Evolutionary conservation across 768 basidiomycete species (phyloP), one percentile per base, ranked within the genome.

Genomic region (Agaricus subrufescens): DNA sequence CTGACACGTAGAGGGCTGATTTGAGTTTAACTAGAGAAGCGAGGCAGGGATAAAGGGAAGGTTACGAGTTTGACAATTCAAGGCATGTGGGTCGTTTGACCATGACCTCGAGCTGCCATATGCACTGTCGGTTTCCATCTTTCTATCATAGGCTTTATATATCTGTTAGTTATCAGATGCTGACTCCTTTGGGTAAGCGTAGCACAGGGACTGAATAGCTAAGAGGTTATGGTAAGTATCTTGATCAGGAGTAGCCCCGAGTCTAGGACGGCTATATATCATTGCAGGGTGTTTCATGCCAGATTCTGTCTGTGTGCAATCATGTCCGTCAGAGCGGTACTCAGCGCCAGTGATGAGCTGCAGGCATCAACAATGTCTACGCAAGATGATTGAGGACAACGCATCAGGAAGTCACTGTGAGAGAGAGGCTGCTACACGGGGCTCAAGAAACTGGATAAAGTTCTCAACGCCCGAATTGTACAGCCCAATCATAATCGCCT

Each of bases 121-220:
- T 26, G 50, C 40, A 7, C 23, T 40, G 39, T 34, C 29, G 2
- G 30, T 50, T 49, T 40, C 46, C 38, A 50, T 56, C 47, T 31
- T 49, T 4, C 23, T 56, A 56, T 56, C 47, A n/a, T 49, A 19
- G 52, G 34, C 31, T 46, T 38, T n/a, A 43, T 25, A 43, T 19
- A 42, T 26, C 47, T 27, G 30, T 39, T 31, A 19, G 38, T 27
- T 31, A 49, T 56, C 47, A 46, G 37, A 45, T 34, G 47, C 15
- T 1, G 38, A 19, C 49, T 47, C 39, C 37, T 49, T 56, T 42
- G 31, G 54, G 54, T 30, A 56, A n/a, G 47, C 49, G 54, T 34
- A 44, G 52, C 43, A 47, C 49, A 47, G 54, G 43, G 47, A 56
- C 40, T 48, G 42, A 46, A 47, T 42, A 56, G 39, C 54, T 47